Base-by-base conservation (phyloP, 2,329 filamentous ascomycete genomes). In the Clathrospora elynae region DNA sequence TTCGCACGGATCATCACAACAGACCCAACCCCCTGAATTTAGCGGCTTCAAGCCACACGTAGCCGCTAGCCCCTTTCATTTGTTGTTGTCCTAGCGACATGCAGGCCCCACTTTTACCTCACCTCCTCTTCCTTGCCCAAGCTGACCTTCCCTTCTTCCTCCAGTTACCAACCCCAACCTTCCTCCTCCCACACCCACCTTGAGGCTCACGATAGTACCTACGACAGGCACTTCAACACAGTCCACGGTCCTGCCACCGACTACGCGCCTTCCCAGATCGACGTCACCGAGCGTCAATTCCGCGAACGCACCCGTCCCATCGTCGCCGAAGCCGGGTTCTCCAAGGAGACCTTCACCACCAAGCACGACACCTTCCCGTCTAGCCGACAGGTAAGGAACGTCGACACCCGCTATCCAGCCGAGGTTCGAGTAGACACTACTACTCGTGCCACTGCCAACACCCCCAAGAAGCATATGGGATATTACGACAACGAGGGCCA, bases 401-500 rank as follows among this genome's bases (percentile, higher is more conserved):
- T 68, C 46, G 65, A 68, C 64, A 59, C 64, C 51, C 68, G 66
- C 64, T 70, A 71, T 67, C 57, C 67, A 55, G 45, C 60, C 37
- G 67, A 80, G 61, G 74, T 81, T 62, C 75, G 74, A 67, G 75
- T 79, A 72, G 69, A 77, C 53, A 65, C 62, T 40, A 66, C 74
- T 67, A 67, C 72, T 61, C 73, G 73, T 57, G 73, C 75, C 59
- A 79, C 78, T 65, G 73, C 77, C 66, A 78, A 81, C 66, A 64
- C 72, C 57, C 70, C 73, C 51, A 72, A 71, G 59, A 69, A 72
- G 59, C 72, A 84, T 68, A 88, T 88, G 85, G 85, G 85, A 78
- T 88, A 87, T 78, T 87, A 87, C 84, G 85, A 87, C 82, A 82
- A 87, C 76, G 83, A 87, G 72, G 85, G 84, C 68, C 80, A 87